phyloP scores from a whole-genome alignment of 2,329 filamentous ascomycete genomes.

The Fusarium hainanense region DNA sequence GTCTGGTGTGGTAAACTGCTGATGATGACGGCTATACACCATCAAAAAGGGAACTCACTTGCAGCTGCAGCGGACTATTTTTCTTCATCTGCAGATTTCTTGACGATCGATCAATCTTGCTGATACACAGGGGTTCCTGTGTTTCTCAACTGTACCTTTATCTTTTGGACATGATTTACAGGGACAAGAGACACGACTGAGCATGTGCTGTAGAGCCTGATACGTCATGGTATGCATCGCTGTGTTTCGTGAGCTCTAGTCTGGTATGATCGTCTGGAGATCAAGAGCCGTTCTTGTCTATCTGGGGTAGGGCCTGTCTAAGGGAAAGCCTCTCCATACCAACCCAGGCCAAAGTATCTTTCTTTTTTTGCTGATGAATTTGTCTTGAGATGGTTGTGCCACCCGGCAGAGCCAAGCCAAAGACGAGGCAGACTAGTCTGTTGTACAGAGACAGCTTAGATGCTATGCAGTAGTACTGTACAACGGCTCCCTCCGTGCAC shows the following conservation, averaged over 20 bases:
- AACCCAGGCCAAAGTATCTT: background rate
- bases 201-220: slow-evolving; percentile 19
- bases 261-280: slow-evolving; percentile 36
- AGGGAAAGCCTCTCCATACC: slow-evolving; percentile 16
- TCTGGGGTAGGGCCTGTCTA: slow-evolving; percentile 14
- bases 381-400: slow-evolving; percentile 11
- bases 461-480: background rate
- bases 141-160: background rate
- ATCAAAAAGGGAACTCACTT: background rate
- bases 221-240: slow-evolving; percentile 40
- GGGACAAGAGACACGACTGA: slow-evolving; percentile 15
- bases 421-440: background rate
- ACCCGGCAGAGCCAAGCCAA: slow-evolving; percentile 1
- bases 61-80: background rate
- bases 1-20: slow-evolving; percentile 2
- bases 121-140: background rate
- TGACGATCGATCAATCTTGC: background rate
- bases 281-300: background rate
- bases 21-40: slow-evolving; percentile 21
- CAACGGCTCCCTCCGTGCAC: slow-evolving; percentile 31
- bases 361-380: background rate
- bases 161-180: slow-evolving; percentile 8
- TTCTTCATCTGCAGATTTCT: background rate
- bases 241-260: slow-evolving; percentile 39
- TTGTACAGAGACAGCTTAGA: background rate